Evolutionary conservation across 2,329 filamentous ascomycete genomes (phyloP).

Genomic region (Neonectria faginata): DNA sequence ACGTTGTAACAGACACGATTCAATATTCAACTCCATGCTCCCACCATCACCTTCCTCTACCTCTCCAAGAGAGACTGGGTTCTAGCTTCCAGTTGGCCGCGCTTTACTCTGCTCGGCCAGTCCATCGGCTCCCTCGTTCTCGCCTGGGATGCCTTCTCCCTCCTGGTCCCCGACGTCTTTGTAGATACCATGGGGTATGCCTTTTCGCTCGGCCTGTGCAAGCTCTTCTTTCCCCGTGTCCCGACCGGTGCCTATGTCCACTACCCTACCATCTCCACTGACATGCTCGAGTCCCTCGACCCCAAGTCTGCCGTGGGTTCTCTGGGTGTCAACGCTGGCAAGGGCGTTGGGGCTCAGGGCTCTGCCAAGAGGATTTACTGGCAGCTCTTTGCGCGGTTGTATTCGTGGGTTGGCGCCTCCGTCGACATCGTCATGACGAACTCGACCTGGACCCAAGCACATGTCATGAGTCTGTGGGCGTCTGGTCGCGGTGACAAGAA

Average conservation of each 20-base stretch:
- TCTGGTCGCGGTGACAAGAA: conserved; percentile 61
- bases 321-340: conserved; percentile 85
- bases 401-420: conserved; percentile 83
- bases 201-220: conserved; percentile 85
- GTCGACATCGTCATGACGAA: conserved; percentile 98
- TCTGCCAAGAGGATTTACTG: conserved; percentile 84
- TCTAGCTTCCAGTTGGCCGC: conserved; percentile 87
- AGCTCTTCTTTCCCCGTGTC: conserved; percentile 81
- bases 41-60: conserved; percentile 89
- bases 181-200: conserved; percentile 99
- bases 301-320: conserved; percentile 67
- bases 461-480: conserved; percentile 86
- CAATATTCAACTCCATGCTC: conserved; percentile 88
- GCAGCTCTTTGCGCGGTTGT: conserved; percentile 84
- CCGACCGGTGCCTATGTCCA: conserved; percentile 96
- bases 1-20: conserved; percentile 75
- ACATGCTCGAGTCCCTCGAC: conserved; percentile 90
- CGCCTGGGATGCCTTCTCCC: conserved; percentile 91
- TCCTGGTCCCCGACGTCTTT: conserved; percentile 92
- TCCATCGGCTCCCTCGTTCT: conserved; percentile 88
- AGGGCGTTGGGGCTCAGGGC: conserved; percentile 79
- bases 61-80: conserved; percentile 89
- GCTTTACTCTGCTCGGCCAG: conserved; percentile 94
- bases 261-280: conserved; percentile 97
- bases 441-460: conserved; percentile 90